Base-by-base conservation (phyloP, 495 filamentous ascomycete genomes). In the Rusavskia elegans region DNA sequence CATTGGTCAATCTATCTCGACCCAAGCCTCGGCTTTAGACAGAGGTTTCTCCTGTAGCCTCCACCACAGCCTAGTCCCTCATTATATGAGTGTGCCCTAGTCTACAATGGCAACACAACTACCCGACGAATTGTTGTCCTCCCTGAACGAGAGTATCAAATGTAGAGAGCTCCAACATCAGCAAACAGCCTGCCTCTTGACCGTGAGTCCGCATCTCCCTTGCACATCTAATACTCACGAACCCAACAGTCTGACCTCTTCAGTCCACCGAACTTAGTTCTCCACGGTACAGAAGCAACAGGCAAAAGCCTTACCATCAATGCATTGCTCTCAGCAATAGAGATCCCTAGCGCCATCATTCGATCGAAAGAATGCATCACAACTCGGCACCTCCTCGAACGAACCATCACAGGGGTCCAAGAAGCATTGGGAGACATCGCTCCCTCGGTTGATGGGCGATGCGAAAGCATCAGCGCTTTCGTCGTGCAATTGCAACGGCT, bases 271-370 rank as follows among this genome's bases (percentile, higher is more conserved):
- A 83, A 80, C 40, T 57, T 97, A 3, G 79, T 95, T 6, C 65
- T 92, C 44, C 78, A 97, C 59, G 92, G 92, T 19, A 78, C 87
- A n/a, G 81, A 87, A 55, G 81, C 88, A n/a, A 96, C 90, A 0
- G 93, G 92, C 55, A 97, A 96, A 68, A 85, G 77, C 25, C 74
- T 77, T 48, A 77, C 95, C 46, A 68, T 84, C 21, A 68, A 70
- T 40, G 69, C 73, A 9, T 69, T 92, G 17, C 76, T 96, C 2
- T 60, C 75, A 25, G 57, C 61, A 4, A 69, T 77, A 23, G 53
- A 65, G 39, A 65, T 83, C 23, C 71, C 71, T 38, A 81, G 85
- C 59, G 82, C 84, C 32, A 77, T 95, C 52, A 69, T 95, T 48
- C 81, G 79, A 53, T 89, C 81, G 36, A 67, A 75, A 49, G 90